Evolutionary conservation across 495 filamentous ascomycete species (phyloP).

Genomic region (Penicillium cosmopolitanum): DNA sequence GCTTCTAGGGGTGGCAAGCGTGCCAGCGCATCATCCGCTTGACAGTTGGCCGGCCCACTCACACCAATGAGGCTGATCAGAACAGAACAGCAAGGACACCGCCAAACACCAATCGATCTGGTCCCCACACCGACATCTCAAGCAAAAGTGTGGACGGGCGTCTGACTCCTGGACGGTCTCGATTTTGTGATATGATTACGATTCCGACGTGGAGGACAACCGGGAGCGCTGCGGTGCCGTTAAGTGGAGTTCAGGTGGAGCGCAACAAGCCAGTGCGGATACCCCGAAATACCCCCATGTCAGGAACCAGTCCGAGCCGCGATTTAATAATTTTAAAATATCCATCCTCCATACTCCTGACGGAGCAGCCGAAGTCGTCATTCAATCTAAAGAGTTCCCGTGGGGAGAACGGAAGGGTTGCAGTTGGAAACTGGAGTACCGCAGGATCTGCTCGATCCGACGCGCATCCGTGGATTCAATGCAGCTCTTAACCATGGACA

Average conservation of each 20-base stretch:
- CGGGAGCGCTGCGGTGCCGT: constrained; percentile 13
- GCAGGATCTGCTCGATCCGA: constrained; percentile 13
- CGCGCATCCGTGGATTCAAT: constrained; percentile 9
- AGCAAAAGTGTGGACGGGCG: background rate
- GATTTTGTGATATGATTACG: background rate
- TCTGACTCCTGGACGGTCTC: too few relatives aligned
- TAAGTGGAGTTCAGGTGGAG: constrained; percentile 4
- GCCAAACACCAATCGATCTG: background rate
- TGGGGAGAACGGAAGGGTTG: background rate
- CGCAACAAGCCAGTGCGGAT: background rate
- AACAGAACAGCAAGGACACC: background rate
- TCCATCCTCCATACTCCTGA: too few relatives aligned
- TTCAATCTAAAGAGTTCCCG: background rate
- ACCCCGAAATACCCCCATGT: background rate
- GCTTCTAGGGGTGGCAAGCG: background rate
- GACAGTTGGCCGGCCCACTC: constrained; percentile 23
- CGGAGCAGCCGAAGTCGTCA: background rate
- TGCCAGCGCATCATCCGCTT: constrained; percentile 30
- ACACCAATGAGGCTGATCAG: constrained; percentile 19
- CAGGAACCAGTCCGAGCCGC: constrained; percentile 6
- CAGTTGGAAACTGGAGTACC: constrained; percentile 6
- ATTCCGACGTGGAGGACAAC: constrained; percentile 4
- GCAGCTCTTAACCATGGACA: constrained; percentile 15
- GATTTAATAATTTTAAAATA: background rate
- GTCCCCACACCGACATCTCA: constrained; percentile 18